A percentile compares a stretch with the other conserved stretches of the same genome.
phyloP scores from a whole-genome alignment of 768 basidiomycete genomes.

The Lentinula lateritia region DNA sequence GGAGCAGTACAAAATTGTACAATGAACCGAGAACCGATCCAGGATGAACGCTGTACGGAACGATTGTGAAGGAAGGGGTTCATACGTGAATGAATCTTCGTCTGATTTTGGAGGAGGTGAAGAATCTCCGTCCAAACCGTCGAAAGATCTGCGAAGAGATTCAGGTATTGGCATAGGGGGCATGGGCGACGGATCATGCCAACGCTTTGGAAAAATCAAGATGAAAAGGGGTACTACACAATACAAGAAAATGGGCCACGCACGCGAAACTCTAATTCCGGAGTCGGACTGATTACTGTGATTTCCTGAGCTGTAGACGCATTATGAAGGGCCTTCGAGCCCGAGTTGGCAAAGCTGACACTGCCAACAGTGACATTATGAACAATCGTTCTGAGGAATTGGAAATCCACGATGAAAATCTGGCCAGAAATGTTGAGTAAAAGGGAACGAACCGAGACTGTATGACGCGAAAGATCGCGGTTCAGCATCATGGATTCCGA shows the following conservation, averaged over 20 bases:
- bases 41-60: constrained; percentile 77
- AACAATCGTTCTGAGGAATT: constrained; percentile 49
- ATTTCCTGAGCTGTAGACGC: constrained; percentile 83
- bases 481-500: neutral
- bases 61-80: constrained; percentile 63
- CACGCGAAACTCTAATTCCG: constrained; percentile 52
- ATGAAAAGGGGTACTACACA: neutral
- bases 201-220: constrained; percentile 37
- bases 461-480: constrained; percentile 1
- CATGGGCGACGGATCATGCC: constrained; percentile 66
- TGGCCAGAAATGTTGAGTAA: neutral
- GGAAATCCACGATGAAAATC: constrained; percentile 6
- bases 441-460: constrained; percentile 21
- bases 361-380: constrained; percentile 73
- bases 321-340: constrained; percentile 72
- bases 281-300: constrained; percentile 60
- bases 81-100: constrained; percentile 40
- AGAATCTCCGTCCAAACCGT: neutral
- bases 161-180: constrained; percentile 21
- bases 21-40: constrained; percentile 65
- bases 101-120: constrained; percentile 6
- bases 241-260: constrained; percentile 8
- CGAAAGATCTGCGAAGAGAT: neutral
- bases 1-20: constrained; percentile 65
- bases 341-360: constrained; percentile 72